Percentiles rank a stretch among this genome's conserved stretches.
phyloP scores from a whole-genome alignment of 805 yeast species.

The Schwanniomyces polymorphus region DNA sequence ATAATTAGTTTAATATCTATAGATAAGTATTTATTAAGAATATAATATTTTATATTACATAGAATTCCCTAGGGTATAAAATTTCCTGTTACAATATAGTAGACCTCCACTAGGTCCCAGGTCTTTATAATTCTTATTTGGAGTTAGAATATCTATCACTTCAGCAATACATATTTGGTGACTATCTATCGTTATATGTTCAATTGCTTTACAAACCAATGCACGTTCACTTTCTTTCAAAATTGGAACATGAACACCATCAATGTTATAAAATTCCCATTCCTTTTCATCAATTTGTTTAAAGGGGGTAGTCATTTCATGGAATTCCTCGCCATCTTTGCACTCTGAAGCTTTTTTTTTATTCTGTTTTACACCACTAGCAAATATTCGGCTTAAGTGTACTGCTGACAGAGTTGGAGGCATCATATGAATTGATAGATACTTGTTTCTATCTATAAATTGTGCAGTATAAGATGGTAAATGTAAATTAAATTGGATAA shows the following conservation, averaged over 20 bases:
- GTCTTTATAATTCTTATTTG: constrained; percentile 15
- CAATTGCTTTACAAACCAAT: constrained; percentile 57
- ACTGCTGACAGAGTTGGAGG: constrained; percentile 60
- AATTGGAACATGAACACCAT: constrained; percentile 49
- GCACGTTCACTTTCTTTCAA: constrained; percentile 57
- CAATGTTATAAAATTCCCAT: constrained; percentile 26
- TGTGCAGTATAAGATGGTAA: constrained; percentile 81
- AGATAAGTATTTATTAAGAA: background rate
- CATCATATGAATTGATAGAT: constrained; percentile 74
- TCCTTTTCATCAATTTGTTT: constrained; percentile 28
- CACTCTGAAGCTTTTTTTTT: constrained; percentile 30
- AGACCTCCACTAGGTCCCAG: constrained; percentile 56
- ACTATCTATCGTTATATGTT: constrained; percentile 63
- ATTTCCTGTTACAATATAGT: constrained; percentile 61
- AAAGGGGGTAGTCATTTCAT: constrained; percentile 59
- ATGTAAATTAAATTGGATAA: constrained; percentile 83
- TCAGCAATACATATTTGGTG: constrained; percentile 91
- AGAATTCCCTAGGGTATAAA: constrained; percentile 45
- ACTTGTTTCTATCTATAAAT: constrained; percentile 53
- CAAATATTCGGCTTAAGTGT: constrained; percentile 62
- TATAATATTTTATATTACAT: constrained; percentile 32
- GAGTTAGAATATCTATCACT: constrained; percentile 56
- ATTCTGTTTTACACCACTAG: constrained; percentile 55
- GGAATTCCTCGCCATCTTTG: constrained; percentile 37
- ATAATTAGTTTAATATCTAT: background rate